A percentile compares a stretch with the other conserved stretches of the same genome.
Conservation (phyloP, 2,329 filamentous ascomycete genomes). For the Acephala macrosclerotiorum region DNA sequence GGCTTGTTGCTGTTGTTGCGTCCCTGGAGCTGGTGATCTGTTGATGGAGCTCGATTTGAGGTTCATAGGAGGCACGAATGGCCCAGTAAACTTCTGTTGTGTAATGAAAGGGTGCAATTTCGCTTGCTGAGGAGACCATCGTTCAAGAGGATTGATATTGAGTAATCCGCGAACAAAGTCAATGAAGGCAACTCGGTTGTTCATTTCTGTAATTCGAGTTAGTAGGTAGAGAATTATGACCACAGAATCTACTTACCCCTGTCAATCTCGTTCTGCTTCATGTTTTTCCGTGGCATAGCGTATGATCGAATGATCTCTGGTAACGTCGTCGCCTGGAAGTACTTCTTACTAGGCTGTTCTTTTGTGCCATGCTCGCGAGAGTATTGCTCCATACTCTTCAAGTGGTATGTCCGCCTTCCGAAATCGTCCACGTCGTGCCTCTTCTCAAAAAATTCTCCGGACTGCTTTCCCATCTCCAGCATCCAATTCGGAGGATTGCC, state of each 20-base stretch:
- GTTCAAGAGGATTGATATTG: constrained; percentile 92
- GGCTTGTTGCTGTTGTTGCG: constrained; percentile 94
- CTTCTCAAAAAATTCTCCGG: constrained; percentile 97
- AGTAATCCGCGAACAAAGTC: constrained; percentile 95
- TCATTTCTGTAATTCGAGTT: constrained; percentile 77
- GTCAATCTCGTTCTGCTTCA: constrained; percentile 97
- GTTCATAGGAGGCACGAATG: constrained; percentile 97
- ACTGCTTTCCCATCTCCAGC: constrained; percentile 98
- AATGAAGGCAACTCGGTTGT: constrained; percentile 95
- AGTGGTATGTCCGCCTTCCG: constrained; percentile 85
- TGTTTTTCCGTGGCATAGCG: constrained; percentile 98
- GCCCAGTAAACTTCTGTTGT: constrained; percentile 94
- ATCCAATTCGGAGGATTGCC: constrained; percentile 98
- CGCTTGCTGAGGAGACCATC: constrained; percentile 97
- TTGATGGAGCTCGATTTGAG: constrained; percentile 86
- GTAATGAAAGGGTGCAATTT: constrained; percentile 99
- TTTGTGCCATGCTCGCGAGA: constrained; percentile 95
- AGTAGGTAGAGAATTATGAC: constrained; percentile 26
- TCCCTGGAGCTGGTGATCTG: constrained; percentile 88
- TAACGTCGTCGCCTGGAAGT: constrained; percentile 92
- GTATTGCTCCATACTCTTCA: constrained; percentile 99
- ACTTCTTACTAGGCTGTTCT: constrained; percentile 99
- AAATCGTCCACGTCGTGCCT: constrained; percentile 83
- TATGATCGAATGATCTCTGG: constrained; percentile 98
- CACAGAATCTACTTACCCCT: constrained; percentile 69